phyloP scores from a whole-genome alignment of 257 asterid genomes.

The Solanum stenotomum region DNA sequence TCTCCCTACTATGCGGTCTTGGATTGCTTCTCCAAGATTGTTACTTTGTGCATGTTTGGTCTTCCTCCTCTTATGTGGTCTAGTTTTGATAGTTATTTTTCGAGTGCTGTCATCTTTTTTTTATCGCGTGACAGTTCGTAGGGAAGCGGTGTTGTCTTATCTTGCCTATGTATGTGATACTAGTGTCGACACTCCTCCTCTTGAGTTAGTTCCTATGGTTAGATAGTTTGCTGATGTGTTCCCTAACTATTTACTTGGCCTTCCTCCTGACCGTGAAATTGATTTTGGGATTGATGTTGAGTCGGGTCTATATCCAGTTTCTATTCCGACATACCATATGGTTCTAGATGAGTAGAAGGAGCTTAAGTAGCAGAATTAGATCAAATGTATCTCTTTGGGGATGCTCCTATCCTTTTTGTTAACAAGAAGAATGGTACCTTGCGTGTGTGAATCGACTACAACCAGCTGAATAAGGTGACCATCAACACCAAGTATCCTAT shows the following conservation, averaged over 20 bases:
- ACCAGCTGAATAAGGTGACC: background rate
- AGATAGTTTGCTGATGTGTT: too few species aligned
- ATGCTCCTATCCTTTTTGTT: background rate
- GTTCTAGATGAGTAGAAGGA: background rate
- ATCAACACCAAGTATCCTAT: background rate
- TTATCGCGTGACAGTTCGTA: too few species aligned
- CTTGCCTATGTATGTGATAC: too few species aligned
- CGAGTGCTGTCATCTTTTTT: too few species aligned
- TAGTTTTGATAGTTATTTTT: too few species aligned
- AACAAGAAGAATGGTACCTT: background rate
- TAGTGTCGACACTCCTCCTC: too few species aligned
- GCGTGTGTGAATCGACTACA: background rate
- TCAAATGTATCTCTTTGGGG: background rate
- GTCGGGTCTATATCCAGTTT: fast-evolving
- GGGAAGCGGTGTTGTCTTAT: too few species aligned
- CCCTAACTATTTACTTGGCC: background rate
- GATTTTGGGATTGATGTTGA: background rate
- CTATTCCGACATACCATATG: background rate
- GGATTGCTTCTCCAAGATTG: too few species aligned
- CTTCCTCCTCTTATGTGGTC: too few species aligned
- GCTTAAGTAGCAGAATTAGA: background rate
- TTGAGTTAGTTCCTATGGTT: too few species aligned
- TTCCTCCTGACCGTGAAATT: background rate
- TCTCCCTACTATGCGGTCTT: too few species aligned
- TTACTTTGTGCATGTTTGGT: too few species aligned